Base-by-base conservation (phyloP, 192 early-diverging fungal genomes). In the Coemansia sp. region DNA sequence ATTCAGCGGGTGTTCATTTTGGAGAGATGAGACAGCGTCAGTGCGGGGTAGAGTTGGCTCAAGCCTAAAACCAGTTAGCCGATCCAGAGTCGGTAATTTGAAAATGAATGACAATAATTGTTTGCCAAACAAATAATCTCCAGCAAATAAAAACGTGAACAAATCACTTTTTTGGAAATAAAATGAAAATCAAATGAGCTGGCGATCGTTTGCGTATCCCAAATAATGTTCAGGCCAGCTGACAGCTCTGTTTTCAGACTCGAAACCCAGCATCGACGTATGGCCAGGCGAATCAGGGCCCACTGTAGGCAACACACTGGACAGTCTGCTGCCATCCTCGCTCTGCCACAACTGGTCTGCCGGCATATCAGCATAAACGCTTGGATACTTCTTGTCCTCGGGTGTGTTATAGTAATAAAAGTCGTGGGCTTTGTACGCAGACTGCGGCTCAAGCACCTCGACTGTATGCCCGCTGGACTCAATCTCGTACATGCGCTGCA, bases 401-500 rank as follows among this genome's bases (percentile, higher is more conserved):
- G 32, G 6, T 7, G 6, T 7, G 32, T 35, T 35, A 6, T 15
- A 45, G 14, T 15, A 45, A n/a, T n/a, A 12, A 45, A 45, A 45
- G 5, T 45, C 41, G 4, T n/a, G 14, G 15, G 41, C 41, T 45
- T 45, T 45, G 41, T 45, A 45, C 41, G 14, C 32, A 35, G 32
- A 35, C 32, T 7, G 32, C 8, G 32, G 32, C 6, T 45, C 41
- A 15, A 45, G 15, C 41, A 45, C 2, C 14, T 45, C 41, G 3
- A 45, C 41, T 5, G 41, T 45, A 5, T 45, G 14, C 12, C 32
- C 32, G 21, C 24, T 58, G 12, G 58, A 59, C n/a, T 59, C 58
- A 23, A 73, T 6, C 12, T 69, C 32, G 59, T 69, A 75, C 27
- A 45, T 45, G 23, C 56, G 62, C 29, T 75, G 66, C 37, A 68